These are phyloP conservation scores for Linnemannia zychae DNA, from an alignment of 192 early-diverging fungal genomes.

Conservation along the genomic window DNA sequence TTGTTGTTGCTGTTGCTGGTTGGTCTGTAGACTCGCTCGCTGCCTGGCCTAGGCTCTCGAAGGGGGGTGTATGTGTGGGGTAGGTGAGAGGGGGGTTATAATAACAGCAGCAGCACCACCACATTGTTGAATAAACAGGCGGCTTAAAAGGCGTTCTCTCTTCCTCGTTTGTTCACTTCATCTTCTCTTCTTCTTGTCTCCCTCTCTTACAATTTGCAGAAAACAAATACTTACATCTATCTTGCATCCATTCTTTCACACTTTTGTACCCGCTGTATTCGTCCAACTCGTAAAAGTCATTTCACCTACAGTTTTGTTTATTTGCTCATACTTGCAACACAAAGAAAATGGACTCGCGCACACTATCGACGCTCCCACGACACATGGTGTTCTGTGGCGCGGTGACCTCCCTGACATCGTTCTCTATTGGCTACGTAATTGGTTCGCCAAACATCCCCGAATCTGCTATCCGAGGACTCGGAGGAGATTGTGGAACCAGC, in stretches of 20 bases:
- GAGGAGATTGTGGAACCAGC: conserved; percentile 18
- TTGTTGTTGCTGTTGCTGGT: neutral
- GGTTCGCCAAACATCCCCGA: conserved; percentile 62
- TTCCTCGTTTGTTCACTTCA: too few relatives aligned
- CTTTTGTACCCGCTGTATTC: neutral
- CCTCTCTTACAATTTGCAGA: too few relatives aligned
- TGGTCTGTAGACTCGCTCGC: neutral
- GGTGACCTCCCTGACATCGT: conserved; percentile 53
- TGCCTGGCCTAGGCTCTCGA: neutral
- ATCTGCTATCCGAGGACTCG: conserved; percentile 34
- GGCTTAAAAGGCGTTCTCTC: too few relatives aligned
- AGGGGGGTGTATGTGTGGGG: too few relatives aligned
- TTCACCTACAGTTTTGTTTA: neutral
- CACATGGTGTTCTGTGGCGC: conserved; percentile 51
- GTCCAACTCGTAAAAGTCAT: neutral
- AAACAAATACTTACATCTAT: neutral
- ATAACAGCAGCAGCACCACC: neutral
- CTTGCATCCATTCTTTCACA: neutral
- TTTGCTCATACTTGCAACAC: neutral
- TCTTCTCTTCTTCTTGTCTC: too few relatives aligned
- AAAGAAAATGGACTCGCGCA: conserved; percentile 18
- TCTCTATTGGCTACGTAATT: conserved; percentile 59
- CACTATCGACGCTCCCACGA: conserved; percentile 15
- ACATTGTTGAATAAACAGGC: neutral
- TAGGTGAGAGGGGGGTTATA: too few relatives aligned